Conservation (phyloP, 163 green algal species). For the Volvox carteri region DNA sequence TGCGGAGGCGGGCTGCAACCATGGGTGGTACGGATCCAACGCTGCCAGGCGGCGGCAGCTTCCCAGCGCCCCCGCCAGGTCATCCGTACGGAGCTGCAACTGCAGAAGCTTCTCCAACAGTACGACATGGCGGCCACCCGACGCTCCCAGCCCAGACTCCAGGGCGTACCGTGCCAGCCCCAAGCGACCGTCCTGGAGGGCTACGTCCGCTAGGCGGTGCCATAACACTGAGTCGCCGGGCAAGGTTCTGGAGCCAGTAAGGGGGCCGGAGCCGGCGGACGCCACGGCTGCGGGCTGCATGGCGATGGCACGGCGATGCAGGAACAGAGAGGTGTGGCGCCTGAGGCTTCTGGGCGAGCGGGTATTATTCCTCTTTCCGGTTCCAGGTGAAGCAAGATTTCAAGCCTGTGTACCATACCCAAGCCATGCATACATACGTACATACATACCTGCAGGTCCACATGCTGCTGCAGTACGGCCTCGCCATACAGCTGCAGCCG, state of each 20-base stretch:
- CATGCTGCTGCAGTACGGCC: constrained; percentile 29
- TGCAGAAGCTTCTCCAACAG: constrained; percentile 48
- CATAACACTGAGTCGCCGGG: constrained; percentile 38
- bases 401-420: too few species aligned
- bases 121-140: neutral
- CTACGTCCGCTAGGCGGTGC: constrained; percentile 51
- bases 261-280: too few species aligned
- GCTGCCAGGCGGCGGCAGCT: constrained; percentile 14
- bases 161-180: constrained; percentile 44
- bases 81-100: constrained; percentile 39
- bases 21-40: constrained; percentile 40
- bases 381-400: too few species aligned
- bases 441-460: constrained; percentile 2
- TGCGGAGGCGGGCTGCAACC: neutral
- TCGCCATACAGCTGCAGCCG: constrained; percentile 46
- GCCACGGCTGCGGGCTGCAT: too few species aligned
- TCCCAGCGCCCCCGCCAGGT: constrained; percentile 29
- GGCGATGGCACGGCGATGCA: neutral
- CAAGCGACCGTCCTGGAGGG: neutral
- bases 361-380: too few species aligned
- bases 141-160: constrained; percentile 36
- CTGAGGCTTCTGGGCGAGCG: too few species aligned
- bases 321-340: too few species aligned
- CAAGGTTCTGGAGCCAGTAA: neutral
- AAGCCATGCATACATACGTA: neutral